Conservation (phyloP, 2,329 filamentous ascomycete genomes). For the Colletotrichum aenigma region DNA sequence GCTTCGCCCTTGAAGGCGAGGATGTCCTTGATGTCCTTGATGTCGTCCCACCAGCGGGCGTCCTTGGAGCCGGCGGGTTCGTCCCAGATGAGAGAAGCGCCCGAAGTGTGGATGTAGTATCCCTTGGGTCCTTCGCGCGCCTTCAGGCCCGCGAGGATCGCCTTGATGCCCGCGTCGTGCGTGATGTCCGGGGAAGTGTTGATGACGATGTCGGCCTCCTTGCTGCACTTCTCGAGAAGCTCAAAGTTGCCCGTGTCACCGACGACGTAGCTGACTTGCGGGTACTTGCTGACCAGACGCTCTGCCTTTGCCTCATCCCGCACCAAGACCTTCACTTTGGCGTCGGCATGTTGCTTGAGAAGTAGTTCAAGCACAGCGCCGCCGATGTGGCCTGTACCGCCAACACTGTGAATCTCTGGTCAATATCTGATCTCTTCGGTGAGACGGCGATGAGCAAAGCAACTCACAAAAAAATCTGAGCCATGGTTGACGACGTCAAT, state of each 20-base stretch:
- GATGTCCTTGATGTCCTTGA: neutral
- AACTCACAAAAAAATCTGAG: constrained; percentile 4
- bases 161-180: neutral
- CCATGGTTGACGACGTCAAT: neutral
- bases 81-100: constrained; percentile 7
- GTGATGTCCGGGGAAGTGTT: neutral
- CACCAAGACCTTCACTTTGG: neutral
- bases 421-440: too few relatives aligned
- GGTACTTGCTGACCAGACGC: neutral
- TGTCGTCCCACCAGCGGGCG: constrained; percentile 9
- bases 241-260: neutral
- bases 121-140: neutral
- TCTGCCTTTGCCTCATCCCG: neutral
- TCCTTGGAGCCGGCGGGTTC: constrained; percentile 5
- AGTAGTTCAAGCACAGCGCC: neutral
- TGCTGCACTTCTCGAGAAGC: neutral
- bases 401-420: neutral
- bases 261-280: neutral
- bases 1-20: constrained; percentile 4
- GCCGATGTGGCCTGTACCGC: neutral
- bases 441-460: neutral
- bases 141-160: neutral
- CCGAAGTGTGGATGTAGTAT: neutral
- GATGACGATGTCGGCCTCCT: neutral
- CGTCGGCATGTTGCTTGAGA: neutral